Evolutionary conservation across 768 basidiomycete species (phyloP).

Genomic region (Albatrellus ellisii): DNA sequence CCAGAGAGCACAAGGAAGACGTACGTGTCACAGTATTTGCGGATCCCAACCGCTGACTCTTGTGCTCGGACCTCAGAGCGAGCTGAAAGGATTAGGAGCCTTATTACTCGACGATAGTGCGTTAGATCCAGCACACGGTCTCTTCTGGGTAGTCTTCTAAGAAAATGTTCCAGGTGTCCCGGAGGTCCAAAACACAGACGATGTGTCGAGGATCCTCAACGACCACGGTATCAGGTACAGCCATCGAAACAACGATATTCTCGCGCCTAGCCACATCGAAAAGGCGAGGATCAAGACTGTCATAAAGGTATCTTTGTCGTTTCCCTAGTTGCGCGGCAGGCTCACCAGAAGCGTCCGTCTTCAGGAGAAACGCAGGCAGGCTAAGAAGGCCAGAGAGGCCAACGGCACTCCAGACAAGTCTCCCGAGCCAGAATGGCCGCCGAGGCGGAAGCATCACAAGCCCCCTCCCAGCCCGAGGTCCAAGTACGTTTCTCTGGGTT

Average conservation of each 20-base stretch:
- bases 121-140: not conserved
- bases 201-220: slow-evolving; percentile 40
- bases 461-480: slow-evolving; percentile 31
- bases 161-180: slow-evolving; percentile 16
- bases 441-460: slow-evolving; percentile 43
- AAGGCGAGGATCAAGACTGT: slow-evolving; percentile 44
- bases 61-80: slow-evolving; percentile 19
- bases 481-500: slow-evolving; percentile 28
- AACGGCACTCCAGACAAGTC: slow-evolving; percentile 15
- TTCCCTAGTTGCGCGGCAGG: no score
- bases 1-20: slow-evolving; percentile 28
- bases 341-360: not conserved
- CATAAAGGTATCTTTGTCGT: slow-evolving; percentile 27
- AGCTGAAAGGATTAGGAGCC: slow-evolving; percentile 43
- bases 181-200: slow-evolving; percentile 30
- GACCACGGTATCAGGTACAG: slow-evolving; percentile 57
- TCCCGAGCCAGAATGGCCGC: slow-evolving; percentile 48
- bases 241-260: slow-evolving; percentile 61
- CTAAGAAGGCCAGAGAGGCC: slow-evolving; percentile 13
- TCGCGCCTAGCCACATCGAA: slow-evolving; percentile 56
- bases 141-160: slow-evolving; percentile 17
- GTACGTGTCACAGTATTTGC: not conserved
- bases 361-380: slow-evolving; percentile 16
- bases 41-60: not conserved
- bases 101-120: slow-evolving; percentile 27